Evolutionary conservation across 2,329 filamentous ascomycete genomes (phyloP), one percentile per base, ranked within the genome.

Genomic region (Arthrobotrys conoides): DNA sequence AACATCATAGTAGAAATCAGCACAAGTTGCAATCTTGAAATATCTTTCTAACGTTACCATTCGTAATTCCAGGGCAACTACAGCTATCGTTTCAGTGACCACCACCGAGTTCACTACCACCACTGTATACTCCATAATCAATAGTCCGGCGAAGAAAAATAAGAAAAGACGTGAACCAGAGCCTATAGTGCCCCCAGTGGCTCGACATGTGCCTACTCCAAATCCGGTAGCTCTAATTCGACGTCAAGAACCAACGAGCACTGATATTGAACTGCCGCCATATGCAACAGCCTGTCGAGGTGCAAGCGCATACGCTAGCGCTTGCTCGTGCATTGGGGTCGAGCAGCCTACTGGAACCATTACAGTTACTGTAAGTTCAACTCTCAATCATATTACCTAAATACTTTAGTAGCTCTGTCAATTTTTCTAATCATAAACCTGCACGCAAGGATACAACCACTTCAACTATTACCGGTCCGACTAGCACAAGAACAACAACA

Each of bases 291-390:
- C 63, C 9, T 66, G 63, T 24, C 27, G 30, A 4, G 30, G 14
- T n/a, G 27, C 63, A 1, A 49, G 46, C 18, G 63, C 46, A 4
- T 66, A 53, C 20, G 51, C 63, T 9, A 66, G 63, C 30, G 63
- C 63, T 16, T 66, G 63, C 12, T 66, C 63, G 20, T 66, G 63
- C 24, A 66, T 66, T 18, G 48, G 44, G 14, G 46, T 66, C 2
- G 63, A 20, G 8, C 44, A 49, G n/a, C 63, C 63, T 1, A 51
- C 46, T 16, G 48, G 27, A 18, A 66, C 63, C 2, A 66, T 66
- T n/a, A 66, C 63, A 6, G 44, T 38, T 22, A 66, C 63, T 27
- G 44, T 66, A 44, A 44, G 57, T 27, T 14, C 2, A 18, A 9
- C 2, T 10, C 6, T 30, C 3, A 3, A 30, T 30, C 6, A 30